These are phyloP conservation scores for Otatea glauca DNA, from an alignment of 176 grass and related monocot genomes.

Conservation along the genomic window DNA sequence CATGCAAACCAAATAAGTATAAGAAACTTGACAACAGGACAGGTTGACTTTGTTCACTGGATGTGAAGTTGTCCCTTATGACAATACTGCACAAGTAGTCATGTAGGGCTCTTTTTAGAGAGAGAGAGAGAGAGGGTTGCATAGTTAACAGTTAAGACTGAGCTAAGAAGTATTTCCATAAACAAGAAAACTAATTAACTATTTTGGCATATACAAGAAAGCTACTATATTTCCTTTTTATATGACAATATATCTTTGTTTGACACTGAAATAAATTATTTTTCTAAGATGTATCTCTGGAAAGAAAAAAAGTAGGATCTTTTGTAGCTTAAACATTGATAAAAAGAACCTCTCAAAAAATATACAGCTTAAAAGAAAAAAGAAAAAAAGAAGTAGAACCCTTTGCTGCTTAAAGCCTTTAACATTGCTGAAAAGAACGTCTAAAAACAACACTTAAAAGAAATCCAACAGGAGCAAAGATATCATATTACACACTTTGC, in stretches of 20 bases:
- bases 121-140: not conserved
- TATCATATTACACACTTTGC: not conserved
- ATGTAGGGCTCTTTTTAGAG: not conserved
- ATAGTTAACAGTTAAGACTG: not conserved
- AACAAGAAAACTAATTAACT: not conserved
- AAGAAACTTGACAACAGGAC: conserved; percentile 30
- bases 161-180: not conserved
- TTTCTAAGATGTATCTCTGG: conserved; percentile 10
- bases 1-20: conserved; percentile 39
- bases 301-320: not conserved
- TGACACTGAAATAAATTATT: conserved; percentile 7
- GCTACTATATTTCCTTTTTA: not conserved
- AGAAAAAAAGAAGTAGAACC: not conserved
- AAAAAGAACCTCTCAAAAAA: not conserved
- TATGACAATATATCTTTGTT: not conserved
- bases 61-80: not conserved
- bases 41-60: not conserved
- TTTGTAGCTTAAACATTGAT: conserved; percentile 7
- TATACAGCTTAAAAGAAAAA: conserved; percentile 1
- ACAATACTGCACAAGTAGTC: not conserved
- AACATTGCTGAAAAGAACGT: conserved; percentile 3
- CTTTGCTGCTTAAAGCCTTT: not conserved
- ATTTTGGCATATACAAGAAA: not conserved
- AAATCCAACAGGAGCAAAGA: conserved; percentile 1
- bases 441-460: not conserved